Percentiles rank a stretch among this genome's conserved stretches.
These are phyloP conservation scores for Tubosaeta sp. DNA, from an alignment of 768 basidiomycete species.

Conservation along the genomic window DNA sequence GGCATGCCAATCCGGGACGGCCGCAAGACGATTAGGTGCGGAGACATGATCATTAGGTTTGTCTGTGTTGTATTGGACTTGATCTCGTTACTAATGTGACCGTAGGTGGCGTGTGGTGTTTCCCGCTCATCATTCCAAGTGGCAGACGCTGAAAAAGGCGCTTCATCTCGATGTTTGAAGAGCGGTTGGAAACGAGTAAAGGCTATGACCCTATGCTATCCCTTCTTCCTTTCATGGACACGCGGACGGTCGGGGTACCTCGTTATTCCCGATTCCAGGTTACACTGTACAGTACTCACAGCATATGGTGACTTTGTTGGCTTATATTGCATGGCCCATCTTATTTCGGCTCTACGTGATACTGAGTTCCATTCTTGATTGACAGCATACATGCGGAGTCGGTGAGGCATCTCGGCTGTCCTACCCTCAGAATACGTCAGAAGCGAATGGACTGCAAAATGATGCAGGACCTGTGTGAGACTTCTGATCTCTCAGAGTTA, in stretches of 20 bases:
- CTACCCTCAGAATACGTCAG: slow-evolving; percentile 14
- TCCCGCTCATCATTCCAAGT: slow-evolving; percentile 28
- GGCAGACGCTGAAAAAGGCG: slow-evolving; percentile 28
- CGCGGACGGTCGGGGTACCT: slow-evolving; percentile 5
- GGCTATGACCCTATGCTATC: slow-evolving; percentile 20
- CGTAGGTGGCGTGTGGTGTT: slow-evolving; percentile 32
- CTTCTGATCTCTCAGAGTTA: slow-evolving; percentile 6
- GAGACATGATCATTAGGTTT: slow-evolving; percentile 62
- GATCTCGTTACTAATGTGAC: background rate
- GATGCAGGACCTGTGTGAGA: slow-evolving; percentile 1
- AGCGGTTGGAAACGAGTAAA: slow-evolving; percentile 3
- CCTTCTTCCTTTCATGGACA: slow-evolving; percentile 18
- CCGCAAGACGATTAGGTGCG: slow-evolving; percentile 49
- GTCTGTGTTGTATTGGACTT: slow-evolving; percentile 8
- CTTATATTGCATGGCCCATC: background rate
- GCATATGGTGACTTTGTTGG: slow-evolving; percentile 10
- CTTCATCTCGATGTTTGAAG: slow-evolving; percentile 26
- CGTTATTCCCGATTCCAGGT: slow-evolving; percentile 8
- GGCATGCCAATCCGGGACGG: slow-evolving; percentile 68
- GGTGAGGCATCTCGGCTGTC: slow-evolving; percentile 11
- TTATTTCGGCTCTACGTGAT: background rate
- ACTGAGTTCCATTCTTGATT: background rate
- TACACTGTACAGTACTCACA: slow-evolving; percentile 29
- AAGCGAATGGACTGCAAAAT: background rate
- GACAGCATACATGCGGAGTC: slow-evolving; percentile 12